A percentile compares a stretch with the other conserved stretches of the same genome.
Evolutionary conservation across 1,284 basidiomycete genomes (phyloP).

Genomic region (Pseudozyma tsukubaensis): DNA sequence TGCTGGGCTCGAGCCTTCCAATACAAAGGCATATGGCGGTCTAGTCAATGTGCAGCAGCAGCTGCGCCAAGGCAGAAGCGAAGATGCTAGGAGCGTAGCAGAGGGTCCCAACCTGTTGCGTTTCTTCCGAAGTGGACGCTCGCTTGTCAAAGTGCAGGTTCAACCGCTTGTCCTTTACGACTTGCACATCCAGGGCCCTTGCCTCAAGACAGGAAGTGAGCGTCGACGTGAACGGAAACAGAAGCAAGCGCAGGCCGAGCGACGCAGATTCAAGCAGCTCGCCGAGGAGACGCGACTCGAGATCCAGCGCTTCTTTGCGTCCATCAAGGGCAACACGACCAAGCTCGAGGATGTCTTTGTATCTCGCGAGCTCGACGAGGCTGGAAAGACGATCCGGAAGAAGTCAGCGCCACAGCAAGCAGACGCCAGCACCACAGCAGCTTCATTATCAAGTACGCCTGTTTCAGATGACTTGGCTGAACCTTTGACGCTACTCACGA

Average conservation of each 20-base stretch:
- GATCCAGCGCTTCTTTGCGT: conserved; percentile 60
- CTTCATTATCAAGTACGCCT: conserved; percentile 17
- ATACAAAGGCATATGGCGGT: conserved; percentile 32
- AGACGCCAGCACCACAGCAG: neutral
- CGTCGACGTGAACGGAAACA: conserved; percentile 25
- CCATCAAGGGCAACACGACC: conserved; percentile 50
- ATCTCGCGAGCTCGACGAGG: conserved; percentile 58
- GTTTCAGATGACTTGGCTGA: conserved; percentile 29
- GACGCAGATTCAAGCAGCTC: conserved; percentile 28
- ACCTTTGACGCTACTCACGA: conserved; percentile 46
- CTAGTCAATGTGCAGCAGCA: conserved; percentile 42
- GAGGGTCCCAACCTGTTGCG: conserved; percentile 44
- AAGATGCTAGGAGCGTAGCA: conserved; percentile 43
- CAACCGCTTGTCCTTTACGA: conserved; percentile 52
- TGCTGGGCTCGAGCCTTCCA: conserved; percentile 38
- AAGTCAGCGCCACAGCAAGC: conserved; percentile 10
- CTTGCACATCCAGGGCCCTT: conserved; percentile 56
- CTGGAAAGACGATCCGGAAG: conserved; percentile 52
- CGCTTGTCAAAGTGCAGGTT: conserved; percentile 55
- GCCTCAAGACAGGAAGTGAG: conserved; percentile 34
- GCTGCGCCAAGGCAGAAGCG: conserved; percentile 38
- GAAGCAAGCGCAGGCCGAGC: conserved; percentile 27
- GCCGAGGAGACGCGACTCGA: conserved; percentile 53
- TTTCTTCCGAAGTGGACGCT: conserved; percentile 52
- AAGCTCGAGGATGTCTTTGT: conserved; percentile 55